These are phyloP conservation scores for Novymonas esmeraldas DNA, from an alignment of 208 protist species.

Conservation along the genomic window DNA sequence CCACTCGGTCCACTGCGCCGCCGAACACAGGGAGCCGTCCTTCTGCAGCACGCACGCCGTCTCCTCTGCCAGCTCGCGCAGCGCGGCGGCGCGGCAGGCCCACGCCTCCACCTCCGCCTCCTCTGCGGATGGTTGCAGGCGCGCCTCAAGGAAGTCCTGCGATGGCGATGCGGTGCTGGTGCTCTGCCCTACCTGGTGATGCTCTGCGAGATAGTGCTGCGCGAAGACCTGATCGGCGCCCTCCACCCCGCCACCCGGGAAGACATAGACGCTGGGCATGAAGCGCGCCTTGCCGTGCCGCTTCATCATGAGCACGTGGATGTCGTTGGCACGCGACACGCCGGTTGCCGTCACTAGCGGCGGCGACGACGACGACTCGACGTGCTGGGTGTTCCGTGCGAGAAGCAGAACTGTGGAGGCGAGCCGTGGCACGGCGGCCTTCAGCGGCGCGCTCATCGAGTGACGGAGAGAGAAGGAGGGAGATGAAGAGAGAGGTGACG, in stretches of 20 bases:
- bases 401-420: constrained; percentile 55
- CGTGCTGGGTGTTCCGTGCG: constrained; percentile 6
- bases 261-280: constrained; percentile 59
- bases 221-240: constrained; percentile 29
- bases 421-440: constrained; percentile 32
- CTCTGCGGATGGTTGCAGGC: neutral
- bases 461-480: no score
- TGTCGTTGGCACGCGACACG: constrained; percentile 20
- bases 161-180: neutral
- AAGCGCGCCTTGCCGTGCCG: constrained; percentile 63
- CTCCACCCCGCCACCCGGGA: constrained; percentile 60
- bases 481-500: no score
- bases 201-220: neutral
- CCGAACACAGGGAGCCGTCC: constrained; percentile 19
- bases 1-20: constrained; percentile 11
- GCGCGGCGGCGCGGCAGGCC: constrained; percentile 33
- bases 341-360: no score
- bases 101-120: constrained; percentile 25
- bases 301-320: constrained; percentile 61
- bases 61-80: constrained; percentile 66
- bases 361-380: neutral
- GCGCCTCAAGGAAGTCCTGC: constrained; percentile 21
- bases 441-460: constrained; percentile 16
- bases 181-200: neutral
- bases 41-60: constrained; percentile 40